These are phyloP conservation scores for Pelagomonas calceolata DNA, from an alignment of 108 stramenopile species.

Conservation along the genomic window DNA sequence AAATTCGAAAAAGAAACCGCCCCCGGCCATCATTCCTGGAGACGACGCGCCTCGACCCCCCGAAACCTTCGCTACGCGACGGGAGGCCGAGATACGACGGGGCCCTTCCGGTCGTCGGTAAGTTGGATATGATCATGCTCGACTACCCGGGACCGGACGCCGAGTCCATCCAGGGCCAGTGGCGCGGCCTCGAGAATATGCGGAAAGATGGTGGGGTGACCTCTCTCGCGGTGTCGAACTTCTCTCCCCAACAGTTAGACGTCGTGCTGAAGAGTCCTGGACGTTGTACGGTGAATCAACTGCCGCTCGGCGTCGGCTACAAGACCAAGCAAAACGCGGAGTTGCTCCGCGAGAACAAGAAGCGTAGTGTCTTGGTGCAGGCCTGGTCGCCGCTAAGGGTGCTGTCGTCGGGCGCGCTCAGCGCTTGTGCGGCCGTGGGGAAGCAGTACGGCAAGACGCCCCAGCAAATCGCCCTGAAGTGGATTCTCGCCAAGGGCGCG, in stretches of 20 bases:
- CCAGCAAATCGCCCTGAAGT: conserved; percentile 63
- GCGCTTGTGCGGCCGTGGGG: conserved; percentile 45
- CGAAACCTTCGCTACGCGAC: too few relatives aligned
- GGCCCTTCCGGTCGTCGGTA: too few relatives aligned
- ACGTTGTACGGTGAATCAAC: conserved; percentile 57
- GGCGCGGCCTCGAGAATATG: conserved; percentile 61
- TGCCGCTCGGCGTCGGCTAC: conserved; percentile 53
- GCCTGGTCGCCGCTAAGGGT: conserved; percentile 56
- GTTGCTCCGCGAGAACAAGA: conserved; percentile 41
- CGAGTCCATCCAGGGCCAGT: conserved; percentile 58
- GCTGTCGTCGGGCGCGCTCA: conserved; percentile 27
- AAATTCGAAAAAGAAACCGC: too few relatives aligned
- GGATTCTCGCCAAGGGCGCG: conserved; percentile 59
- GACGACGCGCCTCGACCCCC: too few relatives aligned
- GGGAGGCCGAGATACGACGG: too few relatives aligned
- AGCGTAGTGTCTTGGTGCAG: conserved; percentile 54
- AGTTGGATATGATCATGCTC: conserved; percentile 67
- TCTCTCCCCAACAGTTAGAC: conserved; percentile 50
- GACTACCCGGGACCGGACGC: conserved; percentile 68
- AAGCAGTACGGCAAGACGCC: conserved; percentile 54
- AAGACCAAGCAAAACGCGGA: conserved; percentile 31
- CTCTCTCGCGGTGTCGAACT: conserved; percentile 60
- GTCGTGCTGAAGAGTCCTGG: conserved; percentile 39
- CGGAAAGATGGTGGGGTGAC: conserved; percentile 34
- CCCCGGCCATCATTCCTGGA: too few relatives aligned